These are phyloP conservation scores for Rhynchosporium secalis DNA, from an alignment of 2,329 filamentous ascomycete genomes.

Conservation along the genomic window DNA sequence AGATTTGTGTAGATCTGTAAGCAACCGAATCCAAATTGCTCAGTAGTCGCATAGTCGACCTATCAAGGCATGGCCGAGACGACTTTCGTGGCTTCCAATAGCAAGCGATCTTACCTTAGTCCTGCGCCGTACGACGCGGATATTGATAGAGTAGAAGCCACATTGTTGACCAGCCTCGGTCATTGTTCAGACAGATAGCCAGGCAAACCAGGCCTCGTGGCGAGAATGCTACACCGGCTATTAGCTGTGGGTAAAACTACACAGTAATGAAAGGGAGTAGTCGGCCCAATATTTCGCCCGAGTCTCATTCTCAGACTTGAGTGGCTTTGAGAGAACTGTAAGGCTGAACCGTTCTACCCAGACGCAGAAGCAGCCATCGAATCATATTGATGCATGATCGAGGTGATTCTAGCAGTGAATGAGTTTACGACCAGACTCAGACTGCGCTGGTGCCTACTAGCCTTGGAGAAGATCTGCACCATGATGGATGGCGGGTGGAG, in stretches of 20 bases:
- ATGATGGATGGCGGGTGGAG: neutral
- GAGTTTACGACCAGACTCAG: constrained; percentile 22
- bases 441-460: constrained; percentile 20
- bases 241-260: neutral
- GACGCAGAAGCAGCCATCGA: neutral
- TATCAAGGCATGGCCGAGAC: constrained; percentile 2
- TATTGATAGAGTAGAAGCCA: constrained; percentile 10
- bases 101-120: neutral
- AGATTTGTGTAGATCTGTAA: neutral
- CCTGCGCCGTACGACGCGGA: neutral
- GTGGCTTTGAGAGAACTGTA: constrained; percentile 22
- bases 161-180: constrained; percentile 12
- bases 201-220: constrained; percentile 22
- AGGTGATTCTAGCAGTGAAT: neutral
- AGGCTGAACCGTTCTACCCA: constrained; percentile 26
- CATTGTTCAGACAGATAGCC: neutral
- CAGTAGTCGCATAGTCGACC: neutral
- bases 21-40: neutral
- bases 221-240: constrained; percentile 18
- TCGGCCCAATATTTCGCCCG: constrained; percentile 28
- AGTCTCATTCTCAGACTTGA: constrained; percentile 20
- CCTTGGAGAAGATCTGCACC: neutral
- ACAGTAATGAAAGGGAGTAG: neutral
- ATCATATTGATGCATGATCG: constrained; percentile 4
- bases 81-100: neutral